Conservation (phyloP, 2,329 filamentous ascomycete species). For the Graphiopsis chlorocephala region DNA sequence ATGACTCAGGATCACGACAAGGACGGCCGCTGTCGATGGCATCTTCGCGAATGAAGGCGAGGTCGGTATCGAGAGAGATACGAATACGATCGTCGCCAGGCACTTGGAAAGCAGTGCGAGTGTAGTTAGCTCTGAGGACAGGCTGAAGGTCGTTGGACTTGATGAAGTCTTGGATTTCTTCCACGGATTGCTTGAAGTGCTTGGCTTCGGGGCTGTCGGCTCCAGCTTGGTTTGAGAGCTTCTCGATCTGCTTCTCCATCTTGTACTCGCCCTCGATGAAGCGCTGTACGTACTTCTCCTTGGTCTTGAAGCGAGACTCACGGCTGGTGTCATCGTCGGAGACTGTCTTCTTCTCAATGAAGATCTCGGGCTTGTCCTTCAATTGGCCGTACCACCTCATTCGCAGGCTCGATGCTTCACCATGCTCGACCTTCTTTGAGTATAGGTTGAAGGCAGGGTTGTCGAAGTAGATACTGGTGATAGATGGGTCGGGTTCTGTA, state of each 20-base stretch:
- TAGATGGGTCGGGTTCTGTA: conserved; percentile 74
- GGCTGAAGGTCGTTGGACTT: conserved; percentile 75
- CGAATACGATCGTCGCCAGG: conserved; percentile 86
- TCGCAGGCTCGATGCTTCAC: conserved; percentile 76
- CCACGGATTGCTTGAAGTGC: conserved; percentile 67
- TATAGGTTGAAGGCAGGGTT: conserved; percentile 83
- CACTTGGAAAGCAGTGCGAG: conserved; percentile 92
- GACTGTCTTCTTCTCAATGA: conserved; percentile 85
- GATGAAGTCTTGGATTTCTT: conserved; percentile 77
- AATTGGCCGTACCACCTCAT: conserved; percentile 91
- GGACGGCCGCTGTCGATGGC: conserved; percentile 77
- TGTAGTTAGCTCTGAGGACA: conserved; percentile 86
- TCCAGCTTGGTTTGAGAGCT: conserved; percentile 75
- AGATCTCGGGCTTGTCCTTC: conserved; percentile 72
- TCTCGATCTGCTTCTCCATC: conserved; percentile 85
- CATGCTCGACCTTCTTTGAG: conserved; percentile 74
- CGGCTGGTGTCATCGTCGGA: conserved; percentile 72
- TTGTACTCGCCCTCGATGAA: conserved; percentile 86
- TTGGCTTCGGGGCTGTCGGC: conserved; percentile 65
- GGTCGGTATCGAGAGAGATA: conserved; percentile 87
- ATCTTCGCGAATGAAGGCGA: conserved; percentile 79
- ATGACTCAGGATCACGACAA: conserved; percentile 81
- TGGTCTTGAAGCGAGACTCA: conserved; percentile 79
- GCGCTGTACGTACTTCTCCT: conserved; percentile 87
- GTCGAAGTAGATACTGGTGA: conserved; percentile 96